A percentile compares a stretch with the other conserved stretches of the same genome.
These are phyloP conservation scores for Backusella psychrophila DNA, from an alignment of 192 early-diverging fungal genomes.

Conservation along the genomic window DNA sequence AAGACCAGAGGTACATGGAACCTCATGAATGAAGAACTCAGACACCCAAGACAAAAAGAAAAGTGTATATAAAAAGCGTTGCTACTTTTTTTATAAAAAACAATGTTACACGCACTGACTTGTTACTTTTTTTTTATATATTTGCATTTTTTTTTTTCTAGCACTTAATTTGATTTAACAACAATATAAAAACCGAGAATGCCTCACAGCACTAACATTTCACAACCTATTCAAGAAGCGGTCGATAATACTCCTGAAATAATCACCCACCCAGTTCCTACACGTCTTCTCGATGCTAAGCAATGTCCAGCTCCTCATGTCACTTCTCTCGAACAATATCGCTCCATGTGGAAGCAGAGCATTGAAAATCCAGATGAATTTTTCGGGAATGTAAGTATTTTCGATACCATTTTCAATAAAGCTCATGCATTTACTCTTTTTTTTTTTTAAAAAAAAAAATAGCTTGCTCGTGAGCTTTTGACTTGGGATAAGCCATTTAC, in stretches of 20 bases:
- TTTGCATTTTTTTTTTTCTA: too few relatives aligned
- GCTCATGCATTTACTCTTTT: too few relatives aligned
- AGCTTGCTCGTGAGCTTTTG: constrained; percentile 76
- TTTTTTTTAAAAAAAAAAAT: not conserved
- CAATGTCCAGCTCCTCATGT: constrained; percentile 68
- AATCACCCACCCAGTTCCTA: constrained; percentile 51
- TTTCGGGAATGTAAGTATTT: constrained; percentile 76
- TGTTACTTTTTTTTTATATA: not conserved
- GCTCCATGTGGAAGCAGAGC: constrained; percentile 74
- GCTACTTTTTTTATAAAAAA: not conserved
- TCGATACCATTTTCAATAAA: constrained; percentile 77
- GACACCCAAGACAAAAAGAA: not conserved
- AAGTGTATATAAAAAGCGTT: not conserved
- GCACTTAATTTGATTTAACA: not conserved
- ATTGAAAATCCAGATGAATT: constrained; percentile 77
- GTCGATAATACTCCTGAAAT: constrained; percentile 3
- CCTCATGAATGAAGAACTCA: not conserved
- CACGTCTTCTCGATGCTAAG: constrained; percentile 56
- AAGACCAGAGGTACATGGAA: not conserved
- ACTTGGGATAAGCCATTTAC: constrained; percentile 81
- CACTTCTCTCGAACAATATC: constrained; percentile 74
- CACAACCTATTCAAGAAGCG: not conserved
- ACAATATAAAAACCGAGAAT: not conserved
- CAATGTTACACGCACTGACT: not conserved
- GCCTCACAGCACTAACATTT: not conserved